These are phyloP conservation scores for Ophiostoma sp. DNA, from an alignment of 2,329 filamentous ascomycete genomes.

Conservation along the genomic window DNA sequence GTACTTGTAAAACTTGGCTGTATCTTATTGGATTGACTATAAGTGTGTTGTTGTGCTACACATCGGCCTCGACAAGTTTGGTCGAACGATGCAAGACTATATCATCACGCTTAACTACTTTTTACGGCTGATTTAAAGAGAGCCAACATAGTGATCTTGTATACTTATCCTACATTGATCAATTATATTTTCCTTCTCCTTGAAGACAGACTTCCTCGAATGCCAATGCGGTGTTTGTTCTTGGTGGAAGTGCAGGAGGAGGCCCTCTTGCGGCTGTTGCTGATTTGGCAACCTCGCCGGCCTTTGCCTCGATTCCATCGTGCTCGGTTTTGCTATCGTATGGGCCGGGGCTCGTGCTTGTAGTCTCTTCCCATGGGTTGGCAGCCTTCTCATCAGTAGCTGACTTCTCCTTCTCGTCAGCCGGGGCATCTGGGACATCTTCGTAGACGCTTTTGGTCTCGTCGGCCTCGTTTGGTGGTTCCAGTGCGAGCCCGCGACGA, in stretches of 20 bases:
- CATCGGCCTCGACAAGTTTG: too few relatives aligned
- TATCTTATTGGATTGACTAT: too few relatives aligned
- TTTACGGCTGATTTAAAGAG: too few relatives aligned
- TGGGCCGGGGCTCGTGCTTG: not conserved
- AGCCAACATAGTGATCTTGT: not conserved
- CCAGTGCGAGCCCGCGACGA: not conserved
- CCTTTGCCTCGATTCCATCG: not conserved
- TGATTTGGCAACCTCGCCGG: not conserved
- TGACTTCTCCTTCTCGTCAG: not conserved
- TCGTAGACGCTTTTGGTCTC: constrained; percentile 21
- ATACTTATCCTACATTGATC: not conserved
- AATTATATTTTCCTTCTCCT: not conserved
- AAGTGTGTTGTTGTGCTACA: too few relatives aligned
- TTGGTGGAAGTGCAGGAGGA: not conserved
- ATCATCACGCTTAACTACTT: too few relatives aligned
- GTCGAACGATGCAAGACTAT: too few relatives aligned
- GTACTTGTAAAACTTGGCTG: too few relatives aligned
- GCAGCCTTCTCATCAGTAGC: not conserved
- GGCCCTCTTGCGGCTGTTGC: constrained; percentile 12
- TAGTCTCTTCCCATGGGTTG: constrained; percentile 17
- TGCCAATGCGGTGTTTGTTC: not conserved
- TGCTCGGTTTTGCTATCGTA: constrained; percentile 2
- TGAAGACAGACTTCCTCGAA: constrained; percentile 20
- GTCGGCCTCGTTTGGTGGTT: constrained; percentile 14
- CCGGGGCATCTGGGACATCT: constrained; percentile 9